Percentiles rank a stretch among this genome's conserved stretches.
Conservation (phyloP, 106 monocot species). For the Dioscorea alata region DNA sequence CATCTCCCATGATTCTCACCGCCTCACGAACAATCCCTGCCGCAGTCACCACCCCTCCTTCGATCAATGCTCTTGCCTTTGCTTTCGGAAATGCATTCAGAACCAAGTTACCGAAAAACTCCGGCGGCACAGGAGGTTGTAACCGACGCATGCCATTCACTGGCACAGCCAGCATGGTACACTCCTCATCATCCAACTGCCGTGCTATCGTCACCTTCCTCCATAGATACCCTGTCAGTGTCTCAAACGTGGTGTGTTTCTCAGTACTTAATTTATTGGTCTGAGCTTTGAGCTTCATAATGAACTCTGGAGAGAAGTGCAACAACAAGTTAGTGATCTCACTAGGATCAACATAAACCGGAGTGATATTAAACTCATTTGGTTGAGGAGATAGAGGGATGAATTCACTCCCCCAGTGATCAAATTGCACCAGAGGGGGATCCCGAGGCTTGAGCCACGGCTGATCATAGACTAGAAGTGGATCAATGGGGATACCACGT, state of each 20-base stretch:
- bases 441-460: constrained; percentile 5
- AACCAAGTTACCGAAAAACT: constrained; percentile 23
- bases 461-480: constrained; percentile 5
- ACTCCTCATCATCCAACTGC: background rate
- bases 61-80: background rate
- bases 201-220: constrained; percentile 23
- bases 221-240: constrained; percentile 11
- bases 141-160: constrained; percentile 16
- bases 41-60: background rate
- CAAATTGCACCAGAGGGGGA: background rate
- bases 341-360: background rate
- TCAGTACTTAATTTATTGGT: background rate
- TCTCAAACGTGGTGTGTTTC: constrained; percentile 13
- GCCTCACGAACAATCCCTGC: constrained; percentile 28
- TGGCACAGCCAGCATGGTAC: background rate
- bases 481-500: constrained; percentile 5
- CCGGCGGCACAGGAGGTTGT: background rate
- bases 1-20: constrained; percentile 17
- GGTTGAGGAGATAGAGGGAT: background rate
- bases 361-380: background rate
- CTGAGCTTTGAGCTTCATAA: constrained; percentile 3
- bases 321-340: constrained; percentile 2
- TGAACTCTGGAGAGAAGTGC: constrained; percentile 13
- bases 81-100: constrained; percentile 5
- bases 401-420: background rate